Conservation (phyloP, 2,329 filamentous ascomycete genomes). For the Gaeumannomyces sp. region DNA sequence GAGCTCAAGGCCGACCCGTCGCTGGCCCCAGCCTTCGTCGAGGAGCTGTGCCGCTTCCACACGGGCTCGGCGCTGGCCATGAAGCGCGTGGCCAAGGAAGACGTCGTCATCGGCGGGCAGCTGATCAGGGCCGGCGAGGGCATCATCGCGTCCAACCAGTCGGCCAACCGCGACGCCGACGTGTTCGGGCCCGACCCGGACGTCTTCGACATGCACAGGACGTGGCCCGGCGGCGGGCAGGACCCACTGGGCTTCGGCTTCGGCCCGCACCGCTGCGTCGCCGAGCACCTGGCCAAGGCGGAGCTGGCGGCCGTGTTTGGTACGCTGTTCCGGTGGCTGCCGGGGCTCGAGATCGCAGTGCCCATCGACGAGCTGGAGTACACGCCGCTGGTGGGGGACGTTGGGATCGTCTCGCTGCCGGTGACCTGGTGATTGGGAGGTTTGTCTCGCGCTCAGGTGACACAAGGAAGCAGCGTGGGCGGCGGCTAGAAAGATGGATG, state of each 20-base stretch:
- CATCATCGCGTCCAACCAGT: constrained; percentile 41
- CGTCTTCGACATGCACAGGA: constrained; percentile 36
- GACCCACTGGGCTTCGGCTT: constrained; percentile 39
- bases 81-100: constrained; percentile 40
- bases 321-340: constrained; percentile 34
- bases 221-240: constrained; percentile 19
- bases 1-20: constrained; percentile 33
- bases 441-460: too few relatives aligned
- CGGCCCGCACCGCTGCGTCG: constrained; percentile 39
- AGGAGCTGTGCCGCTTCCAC: constrained; percentile 43
- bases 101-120: constrained; percentile 37
- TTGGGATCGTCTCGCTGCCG: constrained; percentile 33
- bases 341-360: constrained; percentile 32
- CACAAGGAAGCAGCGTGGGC: neutral
- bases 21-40: constrained; percentile 33
- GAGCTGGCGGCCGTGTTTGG: constrained; percentile 38
- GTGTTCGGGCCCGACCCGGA: constrained; percentile 33
- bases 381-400: constrained; percentile 30
- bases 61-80: constrained; percentile 41
- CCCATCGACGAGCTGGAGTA: constrained; percentile 33
- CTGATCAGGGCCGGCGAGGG: constrained; percentile 36
- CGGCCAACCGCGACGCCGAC: constrained; percentile 41
- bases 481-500: neutral
- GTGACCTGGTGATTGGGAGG: constrained; percentile 24
- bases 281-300: constrained; percentile 34